These are phyloP conservation scores for Elongisporangium undulatum DNA, from an alignment of 352 stramenopile species.

Conservation along the genomic window DNA sequence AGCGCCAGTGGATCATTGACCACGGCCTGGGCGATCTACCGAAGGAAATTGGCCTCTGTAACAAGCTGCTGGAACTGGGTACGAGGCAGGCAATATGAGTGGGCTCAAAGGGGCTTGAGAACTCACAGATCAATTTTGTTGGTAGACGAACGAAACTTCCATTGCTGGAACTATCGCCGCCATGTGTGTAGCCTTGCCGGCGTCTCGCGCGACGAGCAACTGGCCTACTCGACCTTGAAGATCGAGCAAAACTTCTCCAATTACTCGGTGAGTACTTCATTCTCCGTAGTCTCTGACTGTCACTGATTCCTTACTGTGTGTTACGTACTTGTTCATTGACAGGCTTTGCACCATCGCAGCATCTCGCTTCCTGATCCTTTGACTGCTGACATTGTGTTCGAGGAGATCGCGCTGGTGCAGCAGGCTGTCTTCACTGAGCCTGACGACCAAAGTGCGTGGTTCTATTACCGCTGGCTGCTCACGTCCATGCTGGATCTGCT, in stretches of 20 bases:
- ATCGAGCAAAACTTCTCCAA: slow-evolving; percentile 99
- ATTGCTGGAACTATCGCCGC: slow-evolving; percentile 98
- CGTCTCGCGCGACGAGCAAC: slow-evolving; percentile 63
- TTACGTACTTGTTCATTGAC: background rate
- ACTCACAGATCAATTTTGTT: slow-evolving; percentile 25
- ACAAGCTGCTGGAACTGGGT: slow-evolving; percentile 76
- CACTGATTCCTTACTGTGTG: slow-evolving; percentile 2
- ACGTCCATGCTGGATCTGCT: slow-evolving; percentile 63
- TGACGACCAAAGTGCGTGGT: slow-evolving; percentile 98
- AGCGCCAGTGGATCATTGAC: slow-evolving; percentile 84
- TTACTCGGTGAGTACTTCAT: slow-evolving; percentile 83
- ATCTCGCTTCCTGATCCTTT: slow-evolving; percentile 48
- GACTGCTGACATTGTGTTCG: slow-evolving; percentile 40
- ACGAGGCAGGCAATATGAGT: slow-evolving; percentile 13
- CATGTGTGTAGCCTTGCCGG: slow-evolving; percentile 60
- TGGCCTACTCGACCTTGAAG: slow-evolving; percentile 94
- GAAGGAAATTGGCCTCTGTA: slow-evolving; percentile 74
- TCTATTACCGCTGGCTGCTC: slow-evolving; percentile 96
- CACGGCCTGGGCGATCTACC: slow-evolving; percentile 56
- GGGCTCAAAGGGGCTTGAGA: too few species aligned
- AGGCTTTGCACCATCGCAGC: slow-evolving; percentile 66
- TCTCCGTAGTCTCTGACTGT: background rate
- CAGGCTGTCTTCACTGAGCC: slow-evolving; percentile 98
- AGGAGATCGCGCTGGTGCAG: slow-evolving; percentile 86
- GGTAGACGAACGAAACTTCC: slow-evolving; percentile 98